These are phyloP conservation scores for Pilasporangium apinafurcum DNA, from an alignment of 352 stramenopile species.

Conservation along the genomic window DNA sequence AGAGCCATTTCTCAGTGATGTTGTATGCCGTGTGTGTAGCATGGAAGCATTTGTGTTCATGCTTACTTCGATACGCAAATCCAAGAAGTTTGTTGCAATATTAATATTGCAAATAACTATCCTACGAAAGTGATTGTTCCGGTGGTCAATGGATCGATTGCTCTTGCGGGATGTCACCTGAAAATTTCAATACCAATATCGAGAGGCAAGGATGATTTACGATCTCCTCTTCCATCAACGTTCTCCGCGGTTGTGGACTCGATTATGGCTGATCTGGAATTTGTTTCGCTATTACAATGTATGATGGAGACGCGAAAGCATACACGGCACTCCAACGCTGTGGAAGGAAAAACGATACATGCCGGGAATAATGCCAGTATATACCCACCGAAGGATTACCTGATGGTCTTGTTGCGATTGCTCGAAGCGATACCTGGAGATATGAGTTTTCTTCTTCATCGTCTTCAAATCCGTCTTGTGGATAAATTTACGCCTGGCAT, in stretches of 20 bases:
- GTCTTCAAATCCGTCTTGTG: slow-evolving; percentile 3
- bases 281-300: not conserved
- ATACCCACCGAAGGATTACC: too few species aligned
- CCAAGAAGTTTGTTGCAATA: slow-evolving; percentile 9
- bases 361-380: too few species aligned
- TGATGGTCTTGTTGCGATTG: slow-evolving; percentile 6
- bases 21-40: slow-evolving; percentile 6
- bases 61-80: slow-evolving; percentile 12
- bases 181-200: slow-evolving; percentile 16
- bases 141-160: slow-evolving; percentile 1
- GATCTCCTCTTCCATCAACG: slow-evolving; percentile 10
- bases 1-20: not conserved
- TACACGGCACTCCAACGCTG: too few species aligned
- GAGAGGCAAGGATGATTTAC: slow-evolving; percentile 1
- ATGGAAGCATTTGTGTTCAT: slow-evolving; percentile 17
- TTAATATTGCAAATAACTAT: slow-evolving; percentile 10
- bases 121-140: slow-evolving; percentile 2
- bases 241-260: slow-evolving; percentile 1
- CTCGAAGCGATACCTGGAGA: slow-evolving; percentile 3
- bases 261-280: not conserved
- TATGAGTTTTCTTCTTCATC: slow-evolving; percentile 1
- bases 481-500: not conserved
- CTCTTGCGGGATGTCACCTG: slow-evolving; percentile 19
- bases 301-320: not conserved
- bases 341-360: too few species aligned